Conservation (phyloP, 2,329 filamentous ascomycete species). For the Alternaria consortialis region DNA sequence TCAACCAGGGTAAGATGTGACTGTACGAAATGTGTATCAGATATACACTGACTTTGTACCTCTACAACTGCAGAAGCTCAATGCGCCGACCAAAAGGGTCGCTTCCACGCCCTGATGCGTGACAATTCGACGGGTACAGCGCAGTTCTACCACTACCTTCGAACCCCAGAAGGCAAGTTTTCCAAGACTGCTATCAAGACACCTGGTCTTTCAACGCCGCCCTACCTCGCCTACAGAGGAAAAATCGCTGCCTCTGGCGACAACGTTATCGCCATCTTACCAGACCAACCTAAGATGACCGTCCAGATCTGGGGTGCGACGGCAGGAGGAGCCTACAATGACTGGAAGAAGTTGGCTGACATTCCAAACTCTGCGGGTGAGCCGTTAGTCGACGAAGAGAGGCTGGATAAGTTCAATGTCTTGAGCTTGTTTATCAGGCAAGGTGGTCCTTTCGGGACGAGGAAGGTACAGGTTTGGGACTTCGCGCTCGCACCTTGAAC, state of each 20-base stretch:
- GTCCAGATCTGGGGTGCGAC: constrained; percentile 43
- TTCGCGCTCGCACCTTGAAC: constrained; percentile 26
- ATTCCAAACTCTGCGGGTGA: constrained; percentile 45
- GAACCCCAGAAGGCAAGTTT: constrained; percentile 38
- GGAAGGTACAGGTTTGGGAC: constrained; percentile 49
- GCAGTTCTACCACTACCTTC: constrained; percentile 46
- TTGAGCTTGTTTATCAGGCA: constrained; percentile 49
- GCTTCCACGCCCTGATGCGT: constrained; percentile 61
- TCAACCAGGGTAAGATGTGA: constrained; percentile 52
- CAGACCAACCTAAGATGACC: constrained; percentile 41
- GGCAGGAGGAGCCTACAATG: constrained; percentile 34
- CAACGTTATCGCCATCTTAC: constrained; percentile 41
- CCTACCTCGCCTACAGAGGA: constrained; percentile 45
- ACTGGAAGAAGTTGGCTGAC: constrained; percentile 44
- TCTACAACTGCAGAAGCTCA: constrained; percentile 52
- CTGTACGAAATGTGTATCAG: neutral
- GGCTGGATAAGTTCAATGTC: constrained; percentile 33
- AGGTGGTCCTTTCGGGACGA: constrained; percentile 43
- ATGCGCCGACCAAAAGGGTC: constrained; percentile 56
- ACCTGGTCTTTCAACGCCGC: constrained; percentile 39
- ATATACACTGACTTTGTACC: neutral
- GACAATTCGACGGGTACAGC: constrained; percentile 48
- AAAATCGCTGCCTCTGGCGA: constrained; percentile 43
- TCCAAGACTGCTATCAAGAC: constrained; percentile 44
- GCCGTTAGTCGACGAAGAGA: constrained; percentile 44